Base-by-base conservation (phyloP, 2,329 filamentous ascomycete species). In the Teratosphaeria gauchensis region DNA sequence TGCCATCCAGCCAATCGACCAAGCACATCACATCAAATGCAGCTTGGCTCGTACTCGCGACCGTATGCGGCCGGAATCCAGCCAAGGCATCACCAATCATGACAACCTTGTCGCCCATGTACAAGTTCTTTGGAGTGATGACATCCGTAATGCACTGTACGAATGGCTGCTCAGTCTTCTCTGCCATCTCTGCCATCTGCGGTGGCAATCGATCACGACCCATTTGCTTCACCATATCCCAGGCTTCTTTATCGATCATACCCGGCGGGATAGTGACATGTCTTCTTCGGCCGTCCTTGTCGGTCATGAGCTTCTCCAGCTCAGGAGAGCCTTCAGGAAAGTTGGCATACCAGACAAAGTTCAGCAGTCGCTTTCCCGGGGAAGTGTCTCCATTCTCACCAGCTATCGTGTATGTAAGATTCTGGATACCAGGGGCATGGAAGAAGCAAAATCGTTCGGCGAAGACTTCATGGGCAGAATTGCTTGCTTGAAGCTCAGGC, bases 301-400 rank as follows among this genome's bases (percentile, higher is more conserved):
- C 76, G 1, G 77, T 79, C 68, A 80, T 74, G 11, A 77, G 62
- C 4, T 72, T 73, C 7, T 66, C 65, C 33, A 77, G 70, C 53
- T 76, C 74, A 2, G 67, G 55, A 0, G 72, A 73, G 8, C 65
- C 68, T 16, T 74, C 70, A 0, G 70, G 63, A 16, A 75, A 68
- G 60, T 78, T 76, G 53, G 67, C 71, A 65, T 79, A 80, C 70
- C 76, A 78, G 1, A 79, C 74, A 56, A 74, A 78, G 60, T 79
- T 79, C 53, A 79, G 67, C 5, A 77, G 72, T 4, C 75, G 74
- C n/a, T 75, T 63, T 3, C 74, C 75, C 0, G 69, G 68, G 16
- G 69, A 65, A 1, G 76, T 70, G 16, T 67, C 70, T 5, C 76
- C 76, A 52, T 75, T 66, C 38, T 72, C 68, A 2, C 73, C 73